Evolutionary conservation across 176 grass and related monocot genomes (phyloP).

Genomic region (Melocanna baccifera): DNA sequence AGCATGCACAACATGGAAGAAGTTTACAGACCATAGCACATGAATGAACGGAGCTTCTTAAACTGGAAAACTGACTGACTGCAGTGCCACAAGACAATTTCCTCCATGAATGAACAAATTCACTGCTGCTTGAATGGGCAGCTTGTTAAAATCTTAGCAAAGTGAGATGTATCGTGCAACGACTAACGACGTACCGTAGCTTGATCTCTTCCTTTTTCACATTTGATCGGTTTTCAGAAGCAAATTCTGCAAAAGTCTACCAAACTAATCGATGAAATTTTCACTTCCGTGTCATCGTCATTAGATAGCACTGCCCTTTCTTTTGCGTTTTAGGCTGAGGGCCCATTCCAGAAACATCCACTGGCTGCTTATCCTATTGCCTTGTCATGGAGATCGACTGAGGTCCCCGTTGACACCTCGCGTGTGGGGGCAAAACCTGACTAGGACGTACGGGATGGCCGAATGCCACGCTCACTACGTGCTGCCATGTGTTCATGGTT

Average conservation of each 20-base stretch:
- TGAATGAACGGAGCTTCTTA: neutral
- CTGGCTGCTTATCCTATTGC: neutral
- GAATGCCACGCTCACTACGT: neutral
- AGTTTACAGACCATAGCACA: neutral
- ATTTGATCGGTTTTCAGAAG: neutral
- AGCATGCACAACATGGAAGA: neutral
- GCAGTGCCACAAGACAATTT: neutral
- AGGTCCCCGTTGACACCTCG: conserved; percentile 29
- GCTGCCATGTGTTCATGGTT: conserved; percentile 9
- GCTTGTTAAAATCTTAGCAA: neutral
- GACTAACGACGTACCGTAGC: neutral
- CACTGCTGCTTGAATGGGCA: neutral
- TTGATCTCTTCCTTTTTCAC: neutral
- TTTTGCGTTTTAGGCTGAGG: neutral
- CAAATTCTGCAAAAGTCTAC: neutral
- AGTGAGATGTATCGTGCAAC: too few relatives aligned
- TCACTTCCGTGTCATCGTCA: neutral
- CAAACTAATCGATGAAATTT: neutral
- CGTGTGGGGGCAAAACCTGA: neutral
- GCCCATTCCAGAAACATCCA: conserved; percentile 8
- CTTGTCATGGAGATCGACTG: neutral
- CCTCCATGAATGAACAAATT: neutral
- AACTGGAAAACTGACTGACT: neutral
- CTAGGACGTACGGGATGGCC: neutral
- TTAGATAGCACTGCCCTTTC: neutral